These are phyloP conservation scores for Aspergillus sp. DNA, from an alignment of 2,329 filamentous ascomycete species.

Conservation along the genomic window DNA sequence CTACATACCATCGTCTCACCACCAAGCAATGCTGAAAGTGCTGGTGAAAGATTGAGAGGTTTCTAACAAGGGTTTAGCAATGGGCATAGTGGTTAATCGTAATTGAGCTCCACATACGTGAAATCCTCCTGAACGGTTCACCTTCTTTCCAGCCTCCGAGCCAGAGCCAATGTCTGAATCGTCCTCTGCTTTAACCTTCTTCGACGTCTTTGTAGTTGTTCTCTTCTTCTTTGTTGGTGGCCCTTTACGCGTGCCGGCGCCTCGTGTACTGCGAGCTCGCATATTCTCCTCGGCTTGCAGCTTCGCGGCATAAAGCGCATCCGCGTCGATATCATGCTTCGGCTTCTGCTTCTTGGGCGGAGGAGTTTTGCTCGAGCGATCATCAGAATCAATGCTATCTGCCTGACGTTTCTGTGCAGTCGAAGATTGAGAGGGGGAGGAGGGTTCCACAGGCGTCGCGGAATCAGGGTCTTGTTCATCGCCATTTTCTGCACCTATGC, in stretches of 20 bases:
- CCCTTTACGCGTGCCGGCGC: constrained; percentile 62
- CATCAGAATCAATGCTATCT: constrained; percentile 44
- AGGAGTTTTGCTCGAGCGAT: constrained; percentile 31
- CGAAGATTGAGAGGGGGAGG: constrained; percentile 33
- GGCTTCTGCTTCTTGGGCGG: constrained; percentile 61
- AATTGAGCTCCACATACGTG: constrained; percentile 55
- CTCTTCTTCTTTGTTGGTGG: constrained; percentile 63
- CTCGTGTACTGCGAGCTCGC: constrained; percentile 71
- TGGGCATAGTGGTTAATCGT: background rate
- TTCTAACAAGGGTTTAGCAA: constrained; percentile 33
- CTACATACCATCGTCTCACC: constrained; percentile 45
- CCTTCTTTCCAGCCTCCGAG: constrained; percentile 59
- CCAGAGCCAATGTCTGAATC: constrained; percentile 74
- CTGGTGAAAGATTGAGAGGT: constrained; percentile 46
- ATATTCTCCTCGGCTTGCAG: constrained; percentile 91
- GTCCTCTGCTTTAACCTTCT: constrained; percentile 74
- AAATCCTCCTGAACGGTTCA: constrained; percentile 82
- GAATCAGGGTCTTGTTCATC: constrained; percentile 25
- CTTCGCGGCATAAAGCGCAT: constrained; percentile 82
- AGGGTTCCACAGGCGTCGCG: constrained; percentile 28
- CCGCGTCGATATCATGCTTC: constrained; percentile 69
- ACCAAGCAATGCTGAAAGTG: constrained; percentile 45
- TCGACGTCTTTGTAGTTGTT: constrained; percentile 53
- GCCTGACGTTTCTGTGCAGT: constrained; percentile 43
- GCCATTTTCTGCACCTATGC: constrained; percentile 40